Conservation (phyloP, 176 grass and related monocot genomes). For the Eleusine coracana region DNA sequence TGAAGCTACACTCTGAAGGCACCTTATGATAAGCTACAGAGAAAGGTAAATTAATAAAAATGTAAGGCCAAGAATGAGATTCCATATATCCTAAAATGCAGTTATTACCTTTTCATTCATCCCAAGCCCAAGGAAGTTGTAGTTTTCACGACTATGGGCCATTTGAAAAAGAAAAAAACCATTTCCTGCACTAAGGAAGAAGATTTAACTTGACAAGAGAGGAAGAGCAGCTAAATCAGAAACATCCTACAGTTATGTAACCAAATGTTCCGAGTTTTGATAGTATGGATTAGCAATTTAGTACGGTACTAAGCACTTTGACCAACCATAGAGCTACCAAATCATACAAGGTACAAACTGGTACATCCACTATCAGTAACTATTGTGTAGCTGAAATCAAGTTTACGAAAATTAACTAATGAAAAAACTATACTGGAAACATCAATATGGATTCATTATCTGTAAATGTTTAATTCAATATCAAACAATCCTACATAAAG, state of each 20-base stretch:
- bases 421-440: slow-evolving; percentile 31
- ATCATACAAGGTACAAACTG: slow-evolving; percentile 22
- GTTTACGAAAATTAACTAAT: slow-evolving; percentile 4
- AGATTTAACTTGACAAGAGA: slow-evolving; percentile 18
- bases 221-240: not conserved
- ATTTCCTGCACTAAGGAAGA: slow-evolving; percentile 68
- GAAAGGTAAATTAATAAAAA: slow-evolving; percentile 35
- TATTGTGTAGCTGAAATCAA: slow-evolving; percentile 26
- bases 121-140: slow-evolving; percentile 95
- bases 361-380: not conserved
- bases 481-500: not conserved
- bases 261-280: not conserved
- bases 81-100: slow-evolving; percentile 16
- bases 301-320: slow-evolving; percentile 10
- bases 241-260: slow-evolving; percentile 1
- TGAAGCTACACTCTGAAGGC: slow-evolving; percentile 58
- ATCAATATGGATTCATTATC: not conserved
- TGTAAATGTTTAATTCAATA: slow-evolving; percentile 23
- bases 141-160: slow-evolving; percentile 59
- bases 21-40: slow-evolving; percentile 81
- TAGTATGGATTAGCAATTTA: not conserved
- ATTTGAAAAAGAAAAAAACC: slow-evolving; percentile 90
- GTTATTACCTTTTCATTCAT: slow-evolving; percentile 81
- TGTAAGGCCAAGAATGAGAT: slow-evolving; percentile 3
- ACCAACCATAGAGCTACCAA: slow-evolving; percentile 7